Evolutionary conservation across 169 alveolate species (phyloP), one percentile per base, ranked within the genome.

Genomic region (Cryptosporidium meleagridis): DNA sequence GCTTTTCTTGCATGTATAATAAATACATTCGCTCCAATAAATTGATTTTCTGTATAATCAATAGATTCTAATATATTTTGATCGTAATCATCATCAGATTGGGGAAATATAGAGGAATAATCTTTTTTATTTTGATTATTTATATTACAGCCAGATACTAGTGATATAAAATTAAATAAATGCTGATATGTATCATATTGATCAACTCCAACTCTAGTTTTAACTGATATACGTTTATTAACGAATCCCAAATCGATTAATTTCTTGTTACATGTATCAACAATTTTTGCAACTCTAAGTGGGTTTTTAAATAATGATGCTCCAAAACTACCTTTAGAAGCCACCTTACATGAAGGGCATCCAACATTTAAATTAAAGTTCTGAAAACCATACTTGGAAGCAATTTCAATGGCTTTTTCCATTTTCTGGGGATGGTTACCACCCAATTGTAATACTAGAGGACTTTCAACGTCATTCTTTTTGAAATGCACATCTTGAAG

Each of bases 1-100:
- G 99, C 99, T 93, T 98, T 97, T 44, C 99, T 91, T 18, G 99
- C 97, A 85, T 98, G 99, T 16, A 98, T 95, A 23, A 97, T 95
- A 94, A 97, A 97, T 85, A 95, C 95, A 14, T 91, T 65, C 53
- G 98, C 96, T 1, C 99, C 99, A 7, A 94, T 92, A 37, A 67
- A 41, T 1, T 9, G 73, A 35, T 93, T 69, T 6, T 70, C 85
- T 7, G 71, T 71, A n/a, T 58, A 84, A 23, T 85, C 35, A 6
- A 48, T 14, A 48, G 65, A 31, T 41, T 41, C 48, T 12, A 41
- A 1, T 21, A 65, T 33, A 10, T 53, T 58, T 31, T 68, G 69
- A 18, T 55, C 35, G 41, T 37, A 14, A 18, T 21, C 70, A 35
- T 69, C 31, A 7, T 41, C 16, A 1, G 10, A 41, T 8, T 9